Conservation (phyloP, 495 filamentous ascomycete genomes). For the Penicillium roqueforti region DNA sequence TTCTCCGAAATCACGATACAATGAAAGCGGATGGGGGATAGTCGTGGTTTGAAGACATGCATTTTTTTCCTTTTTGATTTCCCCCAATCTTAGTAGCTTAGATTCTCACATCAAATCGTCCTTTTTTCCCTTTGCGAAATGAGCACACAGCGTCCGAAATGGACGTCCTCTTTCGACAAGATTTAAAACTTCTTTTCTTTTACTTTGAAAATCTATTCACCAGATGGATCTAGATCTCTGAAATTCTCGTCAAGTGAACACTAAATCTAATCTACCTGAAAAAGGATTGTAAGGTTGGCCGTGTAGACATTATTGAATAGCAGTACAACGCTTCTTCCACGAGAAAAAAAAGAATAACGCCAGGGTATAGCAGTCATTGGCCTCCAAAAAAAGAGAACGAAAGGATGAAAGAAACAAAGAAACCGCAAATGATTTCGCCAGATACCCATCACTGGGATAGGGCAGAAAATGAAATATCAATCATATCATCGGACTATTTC, state of each 20-base stretch:
- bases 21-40: constrained; percentile 38
- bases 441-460: background rate
- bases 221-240: constrained; percentile 2
- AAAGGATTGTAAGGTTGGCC: background rate
- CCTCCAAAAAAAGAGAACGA: background rate
- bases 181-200: constrained; percentile 3
- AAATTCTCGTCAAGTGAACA: background rate
- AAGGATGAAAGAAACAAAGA: too few species aligned
- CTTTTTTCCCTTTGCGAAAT: constrained; percentile 24
- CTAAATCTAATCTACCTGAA: background rate
- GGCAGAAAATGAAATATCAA: background rate
- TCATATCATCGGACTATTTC: background rate
- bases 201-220: constrained; percentile 1
- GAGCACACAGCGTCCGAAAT: constrained; percentile 19
- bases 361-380: constrained; percentile 7
- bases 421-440: background rate
- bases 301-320: background rate
- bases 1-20: constrained; percentile 41
- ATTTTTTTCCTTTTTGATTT: constrained; percentile 33
- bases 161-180: constrained; percentile 23
- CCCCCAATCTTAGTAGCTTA: constrained; percentile 42
- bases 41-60: constrained; percentile 38
- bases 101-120: constrained; percentile 38
- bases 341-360: background rate
- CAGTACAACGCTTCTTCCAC: background rate